Conservation (phyloP, 78 protist species). For the Polysphondylium violaceum region DNA sequence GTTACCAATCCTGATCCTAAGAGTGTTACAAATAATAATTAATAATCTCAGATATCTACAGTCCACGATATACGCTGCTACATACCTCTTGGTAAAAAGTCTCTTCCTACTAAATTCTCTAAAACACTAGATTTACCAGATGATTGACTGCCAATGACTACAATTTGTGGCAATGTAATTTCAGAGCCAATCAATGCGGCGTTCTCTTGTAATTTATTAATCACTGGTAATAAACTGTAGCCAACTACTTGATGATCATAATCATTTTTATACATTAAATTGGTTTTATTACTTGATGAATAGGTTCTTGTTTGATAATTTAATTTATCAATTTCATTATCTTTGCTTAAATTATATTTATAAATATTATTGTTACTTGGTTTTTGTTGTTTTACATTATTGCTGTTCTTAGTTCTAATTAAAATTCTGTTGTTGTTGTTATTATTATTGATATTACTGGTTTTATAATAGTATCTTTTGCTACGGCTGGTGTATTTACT, state of each 20-base stretch:
- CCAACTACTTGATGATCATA: constrained; percentile 64
- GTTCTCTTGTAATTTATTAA: constrained; percentile 94
- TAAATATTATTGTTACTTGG: too few species aligned
- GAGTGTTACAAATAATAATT: constrained; percentile 83
- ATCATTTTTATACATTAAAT: neutral
- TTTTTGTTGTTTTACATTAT: too few species aligned
- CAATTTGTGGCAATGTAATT: constrained; percentile 95
- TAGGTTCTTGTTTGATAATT: too few species aligned
- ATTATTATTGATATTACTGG: too few species aligned
- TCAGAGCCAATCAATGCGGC: constrained; percentile 82
- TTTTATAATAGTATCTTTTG: too few species aligned
- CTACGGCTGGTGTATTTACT: too few species aligned
- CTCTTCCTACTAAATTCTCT: constrained; percentile 94
- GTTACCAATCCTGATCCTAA: constrained; percentile 97
- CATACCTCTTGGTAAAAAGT: constrained; percentile 92
- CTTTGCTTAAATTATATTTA: too few species aligned
- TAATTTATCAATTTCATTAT: too few species aligned
- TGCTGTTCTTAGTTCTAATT: too few species aligned
- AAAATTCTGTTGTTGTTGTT: neutral
- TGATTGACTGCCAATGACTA: constrained; percentile 95
- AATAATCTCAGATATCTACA: constrained; percentile 93
- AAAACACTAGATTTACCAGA: constrained; percentile 95
- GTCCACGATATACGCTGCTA: too few species aligned
- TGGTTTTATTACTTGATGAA: neutral
- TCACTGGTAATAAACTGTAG: constrained; percentile 84